A percentile compares a stretch with the other conserved stretches of the same genome.
Conservation (phyloP, 2,329 filamentous ascomycete species). For the Aureobasidium musti region DNA sequence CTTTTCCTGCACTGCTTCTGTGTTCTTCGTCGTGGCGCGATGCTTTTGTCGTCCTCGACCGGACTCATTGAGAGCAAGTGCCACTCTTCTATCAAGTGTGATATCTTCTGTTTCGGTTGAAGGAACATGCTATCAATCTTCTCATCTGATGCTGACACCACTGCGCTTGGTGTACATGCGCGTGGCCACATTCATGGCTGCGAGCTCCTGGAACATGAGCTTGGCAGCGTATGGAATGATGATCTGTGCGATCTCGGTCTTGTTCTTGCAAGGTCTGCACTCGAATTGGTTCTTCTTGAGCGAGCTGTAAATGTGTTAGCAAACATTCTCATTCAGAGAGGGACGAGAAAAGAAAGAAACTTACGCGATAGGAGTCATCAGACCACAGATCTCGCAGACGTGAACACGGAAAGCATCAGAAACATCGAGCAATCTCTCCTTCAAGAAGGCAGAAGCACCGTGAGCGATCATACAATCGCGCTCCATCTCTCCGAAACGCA, state of each 20-base stretch:
- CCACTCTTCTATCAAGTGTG: background rate
- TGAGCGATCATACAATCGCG: constrained; percentile 99
- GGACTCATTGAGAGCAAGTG: background rate
- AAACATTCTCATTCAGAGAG: constrained; percentile 35
- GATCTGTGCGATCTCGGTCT: constrained; percentile 96
- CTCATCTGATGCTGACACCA: constrained; percentile 29
- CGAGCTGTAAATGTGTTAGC: constrained; percentile 35
- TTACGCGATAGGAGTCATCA: constrained; percentile 99
- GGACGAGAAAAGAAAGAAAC: constrained; percentile 46
- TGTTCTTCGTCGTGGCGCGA: background rate
- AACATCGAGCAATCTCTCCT: constrained; percentile 95
- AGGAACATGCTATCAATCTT: background rate
- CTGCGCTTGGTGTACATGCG: constrained; percentile 77
- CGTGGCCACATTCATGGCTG: constrained; percentile 97
- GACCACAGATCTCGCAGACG: constrained; percentile 95
- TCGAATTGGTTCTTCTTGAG: constrained; percentile 95
- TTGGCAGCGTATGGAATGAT: constrained; percentile 98
- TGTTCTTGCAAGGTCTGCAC: constrained; percentile 97
- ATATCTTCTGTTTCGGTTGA: background rate
- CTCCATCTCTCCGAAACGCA: constrained; percentile 99
- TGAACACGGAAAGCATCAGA: constrained; percentile 98
- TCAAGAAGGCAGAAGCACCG: constrained; percentile 92
- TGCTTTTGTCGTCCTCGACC: background rate
- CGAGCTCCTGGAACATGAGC: constrained; percentile 95
- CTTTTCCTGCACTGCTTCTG: background rate